Base-by-base conservation (phyloP, 352 stramenopile species). In the Pythium periplocum region DNA sequence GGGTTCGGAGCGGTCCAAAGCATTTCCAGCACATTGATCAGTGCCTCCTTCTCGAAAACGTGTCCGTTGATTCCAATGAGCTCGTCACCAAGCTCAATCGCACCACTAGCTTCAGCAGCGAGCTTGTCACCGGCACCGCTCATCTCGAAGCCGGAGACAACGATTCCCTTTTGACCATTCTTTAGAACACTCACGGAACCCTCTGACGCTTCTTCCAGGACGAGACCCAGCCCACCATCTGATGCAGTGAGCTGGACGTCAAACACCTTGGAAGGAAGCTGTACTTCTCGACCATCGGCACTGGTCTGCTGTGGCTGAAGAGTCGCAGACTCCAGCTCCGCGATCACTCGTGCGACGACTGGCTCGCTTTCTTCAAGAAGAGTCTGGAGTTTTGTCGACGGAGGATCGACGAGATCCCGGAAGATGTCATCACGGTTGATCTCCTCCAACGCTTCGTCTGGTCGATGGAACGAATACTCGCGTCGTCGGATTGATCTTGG, bases 361-460 rank as follows among this genome's bases (percentile, higher is more conserved):
- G 17, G 17, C 17, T 26, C 17, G 17, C 17, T 26, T 26, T 26
- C 17, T 26, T 26, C 17, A 26, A 26, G 17, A 26, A 26, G 17
- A 26, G 17, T 26, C 17, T 26, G 17, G 17, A 26, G 17, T 26
- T 26, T 26, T 26, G 17, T 26, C 17, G 17, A 26, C 17, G 17
- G 17, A 26, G 17, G 32, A 4, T 55, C 45, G 46, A 83, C 8
- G 3, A 59, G 47, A 17, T 68, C 76, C 60, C 77, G 59, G 55
- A 90, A 90, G 52, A 90, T 90, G 31, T 58, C 71, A 59, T 90
- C 75, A 11, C 66, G 75, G 34, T 90, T 82, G 34, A 90, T 58
- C 2, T 85, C 66, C n/a, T 74, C 55, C 26, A 66, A 46, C 11
- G 75, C 64, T 12, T 76, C 65, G 3, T 42, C 41, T 1, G 57